These are phyloP conservation scores for Dalbergia oliveri DNA, from an alignment of 306 rosid genomes.

Conservation along the genomic window DNA sequence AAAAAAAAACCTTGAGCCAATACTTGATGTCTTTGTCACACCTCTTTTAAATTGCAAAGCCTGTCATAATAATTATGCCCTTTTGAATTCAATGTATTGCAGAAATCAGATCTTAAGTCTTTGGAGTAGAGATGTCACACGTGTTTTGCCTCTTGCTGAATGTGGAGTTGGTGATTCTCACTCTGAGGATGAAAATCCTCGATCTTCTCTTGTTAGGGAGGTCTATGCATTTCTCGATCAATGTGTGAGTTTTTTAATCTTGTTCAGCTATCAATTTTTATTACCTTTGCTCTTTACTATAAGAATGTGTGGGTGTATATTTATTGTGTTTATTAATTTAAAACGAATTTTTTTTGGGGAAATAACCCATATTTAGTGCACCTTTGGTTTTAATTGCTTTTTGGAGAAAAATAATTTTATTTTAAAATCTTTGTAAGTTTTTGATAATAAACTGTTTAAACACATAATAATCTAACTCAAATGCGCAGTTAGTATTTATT, in stretches of 20 bases:
- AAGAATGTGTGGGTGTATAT: constrained; percentile 11
- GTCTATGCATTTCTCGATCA: constrained; percentile 91
- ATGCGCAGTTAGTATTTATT: background rate
- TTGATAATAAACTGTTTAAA: background rate
- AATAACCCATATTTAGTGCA: constrained; percentile 1
- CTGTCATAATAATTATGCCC: constrained; percentile 37
- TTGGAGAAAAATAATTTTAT: background rate
- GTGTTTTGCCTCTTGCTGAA: constrained; percentile 89
- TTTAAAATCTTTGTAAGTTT: background rate
- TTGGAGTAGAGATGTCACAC: constrained; percentile 93
- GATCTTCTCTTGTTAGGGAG: constrained; percentile 77
- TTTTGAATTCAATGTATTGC: constrained; percentile 52
- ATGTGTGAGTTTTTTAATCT: constrained; percentile 74
- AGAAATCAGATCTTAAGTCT: constrained; percentile 90
- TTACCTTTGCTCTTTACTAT: constrained; percentile 33
- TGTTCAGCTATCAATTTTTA: constrained; percentile 31
- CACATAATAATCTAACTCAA: background rate
- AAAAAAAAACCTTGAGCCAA: constrained; percentile 6
- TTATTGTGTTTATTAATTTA: constrained; percentile 30
- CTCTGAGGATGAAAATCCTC: constrained; percentile 66
- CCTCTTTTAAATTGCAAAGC: constrained; percentile 10
- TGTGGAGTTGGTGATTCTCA: constrained; percentile 76
- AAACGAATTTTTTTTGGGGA: background rate
- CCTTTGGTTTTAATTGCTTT: background rate
- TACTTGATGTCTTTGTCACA: background rate